Percentiles rank a stretch among this genome's conserved stretches.
Conservation (phyloP, 148 eudicot genomes). For the Rhododendron williamsianum region DNA sequence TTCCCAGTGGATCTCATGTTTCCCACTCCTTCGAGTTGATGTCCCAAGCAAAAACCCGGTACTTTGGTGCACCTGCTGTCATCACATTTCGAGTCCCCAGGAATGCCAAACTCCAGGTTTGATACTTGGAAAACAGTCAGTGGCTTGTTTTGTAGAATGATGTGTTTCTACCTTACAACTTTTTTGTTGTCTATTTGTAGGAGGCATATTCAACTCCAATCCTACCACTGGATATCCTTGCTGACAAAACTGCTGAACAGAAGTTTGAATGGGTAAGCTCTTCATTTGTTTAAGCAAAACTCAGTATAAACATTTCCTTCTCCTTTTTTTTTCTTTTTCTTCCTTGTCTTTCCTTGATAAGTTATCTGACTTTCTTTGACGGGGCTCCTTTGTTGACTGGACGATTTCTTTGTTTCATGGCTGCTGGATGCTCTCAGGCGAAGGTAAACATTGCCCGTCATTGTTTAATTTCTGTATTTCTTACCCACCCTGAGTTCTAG, state of each 20-base stretch:
- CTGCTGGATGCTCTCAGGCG: constrained; percentile 24
- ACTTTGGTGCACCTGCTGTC: constrained; percentile 47
- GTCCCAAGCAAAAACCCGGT: constrained; percentile 39
- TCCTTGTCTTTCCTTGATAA: not conserved
- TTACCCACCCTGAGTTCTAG: not conserved
- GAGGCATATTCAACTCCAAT: constrained; percentile 61
- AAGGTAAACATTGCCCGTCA: constrained; percentile 21
- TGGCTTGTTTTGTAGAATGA: not conserved
- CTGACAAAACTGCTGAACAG: constrained; percentile 21
- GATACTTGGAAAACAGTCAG: not conserved
- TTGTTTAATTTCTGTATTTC: constrained; percentile 6
- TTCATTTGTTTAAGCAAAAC: not conserved
- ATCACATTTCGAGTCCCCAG: constrained; percentile 47
- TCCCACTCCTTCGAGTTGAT: constrained; percentile 57
- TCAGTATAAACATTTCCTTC: not conserved
- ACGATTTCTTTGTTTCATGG: constrained; percentile 6
- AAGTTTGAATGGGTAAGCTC: constrained; percentile 41
- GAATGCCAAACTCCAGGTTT: constrained; percentile 47
- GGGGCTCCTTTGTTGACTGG: not conserved
- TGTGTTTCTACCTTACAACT: not conserved
- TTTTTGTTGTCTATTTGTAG: constrained; percentile 21
- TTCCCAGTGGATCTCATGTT: constrained; percentile 43
- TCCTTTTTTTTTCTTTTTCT: not conserved
- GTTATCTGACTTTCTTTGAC: not conserved
- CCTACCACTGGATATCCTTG: constrained; percentile 38